Conservation (phyloP, 495 filamentous ascomycete genomes). For the Aspergillus leporis region DNA sequence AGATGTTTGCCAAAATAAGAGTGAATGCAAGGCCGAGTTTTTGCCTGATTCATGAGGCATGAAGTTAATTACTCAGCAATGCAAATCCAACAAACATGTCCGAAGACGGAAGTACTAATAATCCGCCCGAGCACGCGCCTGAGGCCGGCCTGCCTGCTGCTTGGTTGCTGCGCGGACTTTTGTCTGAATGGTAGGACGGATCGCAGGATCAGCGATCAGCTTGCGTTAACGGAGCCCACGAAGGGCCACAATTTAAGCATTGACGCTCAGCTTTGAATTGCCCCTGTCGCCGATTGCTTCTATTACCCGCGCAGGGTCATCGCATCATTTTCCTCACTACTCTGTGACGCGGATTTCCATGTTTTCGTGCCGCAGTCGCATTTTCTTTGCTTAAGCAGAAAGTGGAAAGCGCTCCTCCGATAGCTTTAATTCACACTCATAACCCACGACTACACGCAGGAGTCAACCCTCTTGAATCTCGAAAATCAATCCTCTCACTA, state of each 20-base stretch:
- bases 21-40: too few relatives aligned
- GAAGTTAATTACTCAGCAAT: constrained; percentile 3
- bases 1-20: too few relatives aligned
- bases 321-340: constrained; percentile 1
- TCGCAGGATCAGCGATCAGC: constrained; percentile 28
- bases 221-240: constrained; percentile 16
- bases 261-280: constrained; percentile 8
- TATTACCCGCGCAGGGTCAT: constrained; percentile 12
- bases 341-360: constrained; percentile 9
- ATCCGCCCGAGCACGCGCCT: constrained; percentile 24
- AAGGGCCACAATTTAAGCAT: constrained; percentile 23
- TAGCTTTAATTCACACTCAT: constrained; percentile 21
- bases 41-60: neutral
- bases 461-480: neutral
- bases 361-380: constrained; percentile 20
- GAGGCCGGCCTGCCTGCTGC: constrained; percentile 15
- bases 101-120: constrained; percentile 9
- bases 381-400: constrained; percentile 15
- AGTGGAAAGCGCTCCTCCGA: constrained; percentile 12
- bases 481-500: neutral
- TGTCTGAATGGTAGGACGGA: constrained; percentile 24
- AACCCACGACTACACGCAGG: constrained; percentile 9
- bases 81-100: constrained; percentile 6
- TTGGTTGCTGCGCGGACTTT: constrained; percentile 36
- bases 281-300: constrained; percentile 12